These are phyloP conservation scores for Decorospora gaudefroyi DNA, from an alignment of 2,329 filamentous ascomycete species.

Conservation along the genomic window DNA sequence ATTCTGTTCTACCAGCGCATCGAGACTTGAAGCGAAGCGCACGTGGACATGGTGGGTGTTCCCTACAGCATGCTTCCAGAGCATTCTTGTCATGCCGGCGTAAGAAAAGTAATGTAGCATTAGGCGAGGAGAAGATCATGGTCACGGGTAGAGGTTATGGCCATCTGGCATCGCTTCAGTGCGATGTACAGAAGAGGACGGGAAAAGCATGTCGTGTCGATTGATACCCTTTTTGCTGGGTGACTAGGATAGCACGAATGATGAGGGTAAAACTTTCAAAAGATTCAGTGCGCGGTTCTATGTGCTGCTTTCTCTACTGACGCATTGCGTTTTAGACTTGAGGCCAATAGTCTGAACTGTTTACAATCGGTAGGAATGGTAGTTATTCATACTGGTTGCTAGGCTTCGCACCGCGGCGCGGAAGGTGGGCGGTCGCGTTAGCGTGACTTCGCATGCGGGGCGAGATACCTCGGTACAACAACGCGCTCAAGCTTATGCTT, in stretches of 20 bases:
- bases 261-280: slow-evolving; percentile 12
- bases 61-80: slow-evolving; percentile 4
- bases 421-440: too few species aligned
- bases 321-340: too few species aligned
- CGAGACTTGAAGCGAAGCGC: slow-evolving; percentile 32
- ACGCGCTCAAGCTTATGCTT: background rate
- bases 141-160: slow-evolving; percentile 11
- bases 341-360: too few species aligned
- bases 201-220: slow-evolving; percentile 12
- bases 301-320: too few species aligned
- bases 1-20: slow-evolving; percentile 92
- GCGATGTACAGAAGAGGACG: slow-evolving; percentile 2
- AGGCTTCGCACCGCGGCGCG: too few species aligned
- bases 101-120: slow-evolving; percentile 12
- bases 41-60: slow-evolving; percentile 1
- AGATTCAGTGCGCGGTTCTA: background rate
- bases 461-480: slow-evolving; percentile 13
- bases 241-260: slow-evolving; percentile 21
- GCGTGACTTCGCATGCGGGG: slow-evolving; percentile 4
- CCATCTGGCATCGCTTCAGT: slow-evolving; percentile 9
- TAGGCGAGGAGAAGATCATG: slow-evolving; percentile 7
- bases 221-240: slow-evolving; percentile 21
- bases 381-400: too few species aligned
- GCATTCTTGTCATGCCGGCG: slow-evolving; percentile 12
- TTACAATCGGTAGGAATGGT: background rate